These are phyloP conservation scores for Neurospora crassa DNA, from an alignment of 2,329 filamentous ascomycete species.

Conservation along the genomic window DNA sequence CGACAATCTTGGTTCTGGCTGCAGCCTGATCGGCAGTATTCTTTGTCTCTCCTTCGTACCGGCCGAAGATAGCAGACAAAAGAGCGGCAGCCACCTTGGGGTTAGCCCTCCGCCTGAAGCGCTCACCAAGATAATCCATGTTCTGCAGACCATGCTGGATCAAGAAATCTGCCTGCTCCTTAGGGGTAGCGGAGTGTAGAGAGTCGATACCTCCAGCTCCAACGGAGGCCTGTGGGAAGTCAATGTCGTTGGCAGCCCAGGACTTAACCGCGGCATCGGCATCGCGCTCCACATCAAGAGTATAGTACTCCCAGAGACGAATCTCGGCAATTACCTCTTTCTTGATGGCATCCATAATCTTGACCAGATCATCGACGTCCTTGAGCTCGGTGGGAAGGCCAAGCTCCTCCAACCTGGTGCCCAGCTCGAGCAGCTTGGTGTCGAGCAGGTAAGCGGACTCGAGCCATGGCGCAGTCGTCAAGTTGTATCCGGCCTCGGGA, in stretches of 20 bases:
- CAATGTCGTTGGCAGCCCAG: conserved; percentile 56
- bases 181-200: conserved; percentile 34
- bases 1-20: conserved; percentile 44
- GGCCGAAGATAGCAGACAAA: conserved; percentile 58
- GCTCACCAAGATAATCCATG: conserved; percentile 65
- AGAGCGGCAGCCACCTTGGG: conserved; percentile 61
- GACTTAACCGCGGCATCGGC: conserved; percentile 57
- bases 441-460: conserved; percentile 55
- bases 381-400: conserved; percentile 69
- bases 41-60: conserved; percentile 44
- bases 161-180: conserved; percentile 52
- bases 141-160: conserved; percentile 60
- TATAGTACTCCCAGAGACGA: conserved; percentile 90
- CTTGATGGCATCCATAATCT: conserved; percentile 79
- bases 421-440: conserved; percentile 61
- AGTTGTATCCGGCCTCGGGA: conserved; percentile 90
- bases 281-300: conserved; percentile 67
- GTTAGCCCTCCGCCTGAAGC: conserved; percentile 64
- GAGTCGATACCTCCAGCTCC: conserved; percentile 33
- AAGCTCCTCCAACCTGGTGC: conserved; percentile 58
- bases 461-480: conserved; percentile 76
- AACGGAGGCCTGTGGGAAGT: conserved; percentile 37
- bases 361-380: conserved; percentile 60
- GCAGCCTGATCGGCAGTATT: conserved; percentile 39
- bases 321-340: conserved; percentile 67